Base-by-base conservation (phyloP, 169 alveolate species). In the Cystoisospora suis region DNA sequence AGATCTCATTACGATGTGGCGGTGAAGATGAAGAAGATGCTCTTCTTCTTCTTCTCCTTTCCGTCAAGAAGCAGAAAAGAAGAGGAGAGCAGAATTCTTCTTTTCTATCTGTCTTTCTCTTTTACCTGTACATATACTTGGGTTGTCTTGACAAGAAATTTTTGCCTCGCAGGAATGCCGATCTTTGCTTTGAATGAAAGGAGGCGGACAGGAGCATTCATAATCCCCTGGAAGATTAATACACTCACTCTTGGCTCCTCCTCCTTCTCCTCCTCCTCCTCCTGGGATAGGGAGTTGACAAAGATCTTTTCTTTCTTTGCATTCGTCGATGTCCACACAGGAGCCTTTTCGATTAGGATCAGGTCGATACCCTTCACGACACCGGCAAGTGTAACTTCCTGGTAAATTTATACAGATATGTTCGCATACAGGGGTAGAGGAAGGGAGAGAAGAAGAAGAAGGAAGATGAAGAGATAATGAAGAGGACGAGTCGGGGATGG, bases 321-420 rank as follows among this genome's bases (percentile, higher is more conserved):
- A 93, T 47, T 93, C 95, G 56, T 93, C 92, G 6, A 93, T 75
- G 70, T 93, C 95, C 47, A 70, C 92, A 56, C 95, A 93, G 12
- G 77, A 36, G 32, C 79, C 65, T 72, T 59, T 80, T 46, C 58
- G 80, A 29, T 81, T 80, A 40, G 42, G 47, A 38, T 90, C 90
- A n/a, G 72, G 81, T 20, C 90, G 88, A 34, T 80, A 93, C 27
- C 95, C 91, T 17, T 15, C 45, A 44, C 75, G 77, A n/a, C 86
- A 93, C 89, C 42, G 83, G 53, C 83, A 72, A 3, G 56, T 27
- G 56, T 38, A 72, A 17, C 40, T 72, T 27, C 83, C 83, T 5
- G 83, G 83, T 56, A 72, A 72, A 17, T 72, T 72, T 29, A 72
- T 34, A 53, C 83, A 72, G 1, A n/a, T 4, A 34, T 81, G 75